Evolutionary conservation across 129 eudicot genomes (phyloP), one percentile per base, ranked within the genome.

Genomic region (Chrysanthemum seticuspe): DNA sequence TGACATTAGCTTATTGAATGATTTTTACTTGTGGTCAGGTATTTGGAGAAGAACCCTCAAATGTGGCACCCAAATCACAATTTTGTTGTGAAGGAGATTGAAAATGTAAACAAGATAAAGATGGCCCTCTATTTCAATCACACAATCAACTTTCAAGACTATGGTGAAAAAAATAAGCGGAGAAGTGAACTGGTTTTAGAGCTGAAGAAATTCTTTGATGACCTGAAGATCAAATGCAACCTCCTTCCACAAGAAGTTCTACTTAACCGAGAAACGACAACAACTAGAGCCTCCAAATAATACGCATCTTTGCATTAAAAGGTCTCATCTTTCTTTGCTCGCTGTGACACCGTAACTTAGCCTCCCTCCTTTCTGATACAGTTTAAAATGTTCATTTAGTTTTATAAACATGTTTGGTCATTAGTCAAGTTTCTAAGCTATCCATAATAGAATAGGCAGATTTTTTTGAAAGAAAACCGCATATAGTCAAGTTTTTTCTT

Each of bases 121-220:
- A 79, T 93, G 89, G 96, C 76, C 14, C 67, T 93, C 61, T 86
- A 58, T 82, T 76, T 89, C 74, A 93, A 79, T 69, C 98, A 93
- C 31, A 93, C 98, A 0, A 93, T 93, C 81, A 93, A 93, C 81
- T 93, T 93, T 72, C 98, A 93, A 74, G 87, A 93, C 16, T 80
- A 34, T 34, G 61, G 70, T 54, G 96, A 85, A 74, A 93, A 81
- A 81, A 83, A 10, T 70, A 87, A 74, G 74, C 76, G 98, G 36
- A 87, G 83, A 86, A 66, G 89, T 4, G 92, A 84, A 73, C 70
- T 93, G 54, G 87, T 86, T 55, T 78, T 89, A 15, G 96, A 87
- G 81, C 40, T 87, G 83, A 93, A 93, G 89, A 90, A 60, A 70
- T 80, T 89, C 10, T 87, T 93, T 70, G 98, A 93, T 57, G 95